Base-by-base conservation (phyloP, 2,329 filamentous ascomycete genomes). In the Dryadomyces quercivorus region DNA sequence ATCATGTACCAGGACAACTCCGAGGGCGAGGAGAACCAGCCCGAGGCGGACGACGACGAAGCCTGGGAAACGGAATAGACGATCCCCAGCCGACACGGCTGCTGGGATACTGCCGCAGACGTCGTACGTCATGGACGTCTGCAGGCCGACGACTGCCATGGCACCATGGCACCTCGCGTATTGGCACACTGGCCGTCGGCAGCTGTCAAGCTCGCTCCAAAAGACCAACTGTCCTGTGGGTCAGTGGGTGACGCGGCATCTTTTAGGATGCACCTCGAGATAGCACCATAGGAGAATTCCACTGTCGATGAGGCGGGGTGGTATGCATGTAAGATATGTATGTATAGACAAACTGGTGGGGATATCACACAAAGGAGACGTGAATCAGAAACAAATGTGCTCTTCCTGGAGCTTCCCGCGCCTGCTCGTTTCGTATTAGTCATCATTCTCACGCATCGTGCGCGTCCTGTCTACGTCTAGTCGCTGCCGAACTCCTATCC, bases 51-150 rank as follows among this genome's bases (percentile, higher is more conserved):
- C 21, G 55, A 53, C 21, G 51, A 51, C 34, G 50, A 52, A 21
- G 51, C 40, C 1, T 56, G 55, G 55, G 51, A 53, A 40, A 53
- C 55, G n/a, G 55, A 52, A 38, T 55, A 50, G 50, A n/a, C 46
- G 16, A 21, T 6, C 9, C 9, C 31, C 47, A 26, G 20, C n/a
- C n/a, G n/a, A n/a, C n/a, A n/a, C n/a, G n/a, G n/a, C n/a, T n/a
- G n/a, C n/a, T n/a, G n/a, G 13, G 5, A 46, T 6, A 45, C 20
- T 13, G 22, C 18, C 26, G 10, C 10, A 13, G 10, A 3, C 44
- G 21, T 8, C 26, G 26, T 31, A 31, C 26, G 8, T 8, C 4
- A 31, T 31, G 26, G 4, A 8, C 26, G 26, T 31, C 26, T 31
- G 8, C 26, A 31, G 26, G 26, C 26, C 26, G 26, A 31, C 26